Conservation (phyloP, 148 eudicot genomes). For the Chenopodium formosanum region DNA sequence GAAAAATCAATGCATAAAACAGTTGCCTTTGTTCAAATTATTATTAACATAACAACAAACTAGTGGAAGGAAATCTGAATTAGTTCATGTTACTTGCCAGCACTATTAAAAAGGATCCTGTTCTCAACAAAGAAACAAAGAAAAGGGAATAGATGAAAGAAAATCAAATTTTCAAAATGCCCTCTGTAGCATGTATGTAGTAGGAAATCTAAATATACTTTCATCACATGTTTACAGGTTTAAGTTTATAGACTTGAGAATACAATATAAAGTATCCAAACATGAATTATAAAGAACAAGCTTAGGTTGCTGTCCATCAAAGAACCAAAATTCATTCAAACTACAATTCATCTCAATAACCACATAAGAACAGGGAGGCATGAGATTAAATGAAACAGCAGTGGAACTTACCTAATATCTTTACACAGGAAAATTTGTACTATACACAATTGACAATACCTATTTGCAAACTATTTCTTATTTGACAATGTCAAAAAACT, state of each 20-base stretch:
- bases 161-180: neutral
- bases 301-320: neutral
- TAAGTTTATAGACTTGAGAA: neutral
- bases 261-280: neutral
- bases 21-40: neutral
- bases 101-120: neutral
- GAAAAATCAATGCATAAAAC: neutral
- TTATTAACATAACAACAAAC: neutral
- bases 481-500: too few species aligned
- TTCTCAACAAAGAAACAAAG: neutral
- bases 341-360: neutral
- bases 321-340: neutral
- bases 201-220: neutral
- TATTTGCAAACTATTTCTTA: neutral
- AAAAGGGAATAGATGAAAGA: neutral
- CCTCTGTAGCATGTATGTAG: neutral
- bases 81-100: neutral
- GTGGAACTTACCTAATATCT: neutral
- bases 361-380: too few species aligned
- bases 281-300: neutral
- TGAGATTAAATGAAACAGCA: too few species aligned
- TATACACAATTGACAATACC: neutral
- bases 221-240: neutral
- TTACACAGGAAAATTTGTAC: neutral
- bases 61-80: neutral